Percentiles rank a stretch among this genome's conserved stretches.
Conservation (phyloP, 2,329 filamentous ascomycete genomes). For the Apiospora saccharicola region DNA sequence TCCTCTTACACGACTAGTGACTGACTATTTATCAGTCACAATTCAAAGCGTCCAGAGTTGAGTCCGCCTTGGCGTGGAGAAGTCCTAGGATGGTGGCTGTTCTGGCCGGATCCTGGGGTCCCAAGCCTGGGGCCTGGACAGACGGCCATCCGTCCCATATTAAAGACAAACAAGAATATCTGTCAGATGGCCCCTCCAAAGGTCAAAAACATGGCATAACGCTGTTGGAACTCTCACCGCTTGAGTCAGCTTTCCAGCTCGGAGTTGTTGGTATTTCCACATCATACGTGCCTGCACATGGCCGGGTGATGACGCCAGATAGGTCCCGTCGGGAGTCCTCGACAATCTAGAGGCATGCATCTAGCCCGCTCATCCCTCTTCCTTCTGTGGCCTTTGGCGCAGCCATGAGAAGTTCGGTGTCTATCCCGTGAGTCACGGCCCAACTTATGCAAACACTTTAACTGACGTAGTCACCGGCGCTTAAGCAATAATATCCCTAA, state of each 20-base stretch:
- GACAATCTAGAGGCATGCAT: neutral
- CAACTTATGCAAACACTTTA: neutral
- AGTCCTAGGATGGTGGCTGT: neutral
- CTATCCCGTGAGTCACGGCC: neutral
- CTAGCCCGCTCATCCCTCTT: neutral
- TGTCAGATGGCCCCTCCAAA: neutral
- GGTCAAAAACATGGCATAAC: neutral
- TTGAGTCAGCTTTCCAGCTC: neutral
- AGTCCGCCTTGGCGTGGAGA: constrained; percentile 2
- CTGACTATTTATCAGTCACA: neutral
- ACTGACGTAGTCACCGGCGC: neutral
- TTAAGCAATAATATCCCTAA: neutral
- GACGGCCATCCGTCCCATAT: neutral
- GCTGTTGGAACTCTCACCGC: neutral
- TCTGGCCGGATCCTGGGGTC: neutral
- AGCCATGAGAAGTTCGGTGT: neutral
- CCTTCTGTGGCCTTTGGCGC: neutral
- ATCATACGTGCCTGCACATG: neutral
- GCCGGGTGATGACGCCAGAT: neutral
- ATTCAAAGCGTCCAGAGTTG: neutral
- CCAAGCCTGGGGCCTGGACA: neutral
- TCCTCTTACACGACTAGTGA: neutral
- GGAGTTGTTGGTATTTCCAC: constrained; percentile 6
- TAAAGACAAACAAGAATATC: neutral
- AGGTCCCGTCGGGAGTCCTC: neutral